These are phyloP conservation scores for Apiotrichum siamense DNA, from an alignment of 1,284 basidiomycete species.

Conservation along the genomic window DNA sequence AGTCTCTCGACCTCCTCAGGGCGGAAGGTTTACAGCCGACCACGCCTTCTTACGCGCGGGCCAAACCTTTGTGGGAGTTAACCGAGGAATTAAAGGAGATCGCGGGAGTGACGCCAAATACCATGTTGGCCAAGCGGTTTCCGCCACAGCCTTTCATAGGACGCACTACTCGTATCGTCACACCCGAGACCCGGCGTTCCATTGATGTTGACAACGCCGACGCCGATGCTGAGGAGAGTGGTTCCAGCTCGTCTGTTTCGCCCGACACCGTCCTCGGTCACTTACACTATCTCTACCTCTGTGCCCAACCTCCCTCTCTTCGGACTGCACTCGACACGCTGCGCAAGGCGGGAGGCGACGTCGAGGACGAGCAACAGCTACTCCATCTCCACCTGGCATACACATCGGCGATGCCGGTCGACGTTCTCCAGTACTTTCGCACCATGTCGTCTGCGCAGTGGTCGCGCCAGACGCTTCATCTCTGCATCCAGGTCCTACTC, in stretches of 20 bases:
- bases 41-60: neutral
- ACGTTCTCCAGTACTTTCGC: neutral
- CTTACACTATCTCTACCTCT: conserved; percentile 6
- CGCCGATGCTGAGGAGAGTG: too few species aligned
- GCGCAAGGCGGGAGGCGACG: neutral
- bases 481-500: conserved; percentile 10
- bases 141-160: too few species aligned
- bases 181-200: too few species aligned
- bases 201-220: too few species aligned
- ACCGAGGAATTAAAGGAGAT: neutral
- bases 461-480: conserved; percentile 19
- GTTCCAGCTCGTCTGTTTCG: too few species aligned
- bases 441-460: neutral
- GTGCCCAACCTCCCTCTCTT: neutral
- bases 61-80: neutral
- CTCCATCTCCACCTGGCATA: conserved; percentile 6
- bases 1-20: neutral
- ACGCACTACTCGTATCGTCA: too few species aligned
- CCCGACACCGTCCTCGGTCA: neutral
- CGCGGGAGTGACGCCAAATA: neutral
- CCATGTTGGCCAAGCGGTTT: neutral
- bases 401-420: neutral
- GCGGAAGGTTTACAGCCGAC: neutral
- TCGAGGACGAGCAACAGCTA: neutral
- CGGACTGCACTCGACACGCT: neutral